Evolutionary conservation across 1,139 yeast genomes (phyloP), one percentile per base, ranked within the genome.

Genomic region (Pichia sp.): DNA sequence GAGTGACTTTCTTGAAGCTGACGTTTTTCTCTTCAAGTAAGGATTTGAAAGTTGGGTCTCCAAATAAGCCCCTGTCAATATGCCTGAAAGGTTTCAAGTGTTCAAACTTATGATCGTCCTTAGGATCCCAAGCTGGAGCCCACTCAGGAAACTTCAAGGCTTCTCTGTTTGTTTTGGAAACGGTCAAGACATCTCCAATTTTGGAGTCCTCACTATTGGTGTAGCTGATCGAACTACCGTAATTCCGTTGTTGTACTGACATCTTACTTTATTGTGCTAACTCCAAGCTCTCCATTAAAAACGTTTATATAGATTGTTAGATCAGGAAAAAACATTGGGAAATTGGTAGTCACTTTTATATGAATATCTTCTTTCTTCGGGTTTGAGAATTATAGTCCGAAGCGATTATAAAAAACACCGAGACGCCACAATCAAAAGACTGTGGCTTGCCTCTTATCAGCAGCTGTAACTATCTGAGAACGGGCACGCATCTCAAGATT

Each of bases 81-180:
- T 30, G 44, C 18, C 25, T 41, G 13, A 41, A 41, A 16, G 44
- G 44, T 10, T 41, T 41, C 28, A 41, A 41, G 28, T 41, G 44
- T 8, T 41, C 30, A 41, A 41, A 41, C 13, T n/a, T 34, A 8
- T 34, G 37, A 16, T 34, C 37, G 9, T 34, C 37, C n/a, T 34
- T 34, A 13, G 37, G 37, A 18, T 34, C 37, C 37, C 37, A 34
- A 13, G 37, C 19, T 8, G 37, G 37, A n/a, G 37, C 37, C 37
- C 37, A 34, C 4, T 4, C 19, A 34, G 37, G 37, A 16, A 34
- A 34, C 37, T 34, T 34, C 18, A 34, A 34, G 3, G 37, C 37
- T 3, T 34, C 37, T 34, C 37, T 34, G 19, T 34, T 34, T 4
- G 8, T n/a, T n/a, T 34, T 34, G 37, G 37, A 34, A 8, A 34